Percentiles rank a stretch among this genome's conserved stretches.
Evolutionary conservation across 1,139 yeast genomes (phyloP).

Genomic region (Cylindricascospora bacillispora): DNA sequence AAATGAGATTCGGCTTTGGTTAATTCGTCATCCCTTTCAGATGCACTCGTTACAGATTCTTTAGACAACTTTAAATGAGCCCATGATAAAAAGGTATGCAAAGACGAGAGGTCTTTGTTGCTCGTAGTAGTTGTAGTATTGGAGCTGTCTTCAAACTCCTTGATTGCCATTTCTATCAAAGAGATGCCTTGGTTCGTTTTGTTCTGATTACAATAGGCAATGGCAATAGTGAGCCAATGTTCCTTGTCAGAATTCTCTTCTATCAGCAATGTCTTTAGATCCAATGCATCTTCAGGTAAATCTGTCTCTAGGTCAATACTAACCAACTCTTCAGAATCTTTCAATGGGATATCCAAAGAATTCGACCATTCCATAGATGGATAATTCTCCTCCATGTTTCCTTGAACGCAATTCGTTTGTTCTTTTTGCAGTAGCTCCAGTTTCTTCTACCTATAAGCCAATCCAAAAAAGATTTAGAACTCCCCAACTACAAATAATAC

Average conservation of each 20-base stretch:
- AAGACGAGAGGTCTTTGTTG: constrained; percentile 37
- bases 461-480: too few species aligned
- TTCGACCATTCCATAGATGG: constrained; percentile 24
- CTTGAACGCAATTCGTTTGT: too few species aligned
- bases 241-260: constrained; percentile 66
- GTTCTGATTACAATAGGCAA: constrained; percentile 60
- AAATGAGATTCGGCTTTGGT: constrained; percentile 26
- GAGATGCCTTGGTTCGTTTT: constrained; percentile 50
- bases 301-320: constrained; percentile 56
- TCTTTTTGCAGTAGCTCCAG: too few species aligned
- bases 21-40: constrained; percentile 21
- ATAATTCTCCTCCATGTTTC: constrained; percentile 15
- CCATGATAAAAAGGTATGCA: constrained; percentile 66
- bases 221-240: constrained; percentile 75
- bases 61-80: constrained; percentile 44
- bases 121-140: too few species aligned
- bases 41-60: constrained; percentile 23
- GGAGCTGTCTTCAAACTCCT: constrained; percentile 30
- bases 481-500: too few species aligned
- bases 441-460: too few species aligned
- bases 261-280: constrained; percentile 61
- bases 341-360: constrained; percentile 50
- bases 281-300: constrained; percentile 80
- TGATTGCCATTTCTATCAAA: constrained; percentile 51
- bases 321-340: constrained; percentile 56